Percentiles rank a stretch among this genome's conserved stretches.
These are phyloP conservation scores for Wickerhamiella dianesei DNA, from an alignment of 805 yeast species.

Conservation along the genomic window DNA sequence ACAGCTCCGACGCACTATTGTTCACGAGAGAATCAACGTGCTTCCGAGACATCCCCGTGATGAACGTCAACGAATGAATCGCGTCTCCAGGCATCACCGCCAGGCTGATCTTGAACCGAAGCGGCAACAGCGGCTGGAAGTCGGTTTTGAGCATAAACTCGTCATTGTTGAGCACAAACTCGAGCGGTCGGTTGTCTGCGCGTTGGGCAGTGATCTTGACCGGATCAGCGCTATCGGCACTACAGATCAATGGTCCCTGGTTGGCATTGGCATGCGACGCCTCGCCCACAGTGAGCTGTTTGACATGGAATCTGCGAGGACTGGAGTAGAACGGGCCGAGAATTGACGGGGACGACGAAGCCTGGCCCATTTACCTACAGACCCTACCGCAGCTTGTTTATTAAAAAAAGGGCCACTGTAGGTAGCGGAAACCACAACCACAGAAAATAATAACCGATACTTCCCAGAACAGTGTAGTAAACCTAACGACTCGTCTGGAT, in stretches of 20 bases:
- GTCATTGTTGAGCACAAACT: conserved; percentile 16
- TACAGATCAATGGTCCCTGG: too few relatives aligned
- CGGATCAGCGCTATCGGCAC: background rate
- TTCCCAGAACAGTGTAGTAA: too few relatives aligned
- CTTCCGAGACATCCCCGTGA: conserved; percentile 18
- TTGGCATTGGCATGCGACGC: background rate
- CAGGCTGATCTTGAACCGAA: conserved; percentile 11
- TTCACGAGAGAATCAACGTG: conserved; percentile 24
- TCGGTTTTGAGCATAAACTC: conserved; percentile 16
- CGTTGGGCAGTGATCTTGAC: conserved; percentile 4
- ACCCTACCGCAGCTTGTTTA: too few relatives aligned
- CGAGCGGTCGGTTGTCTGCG: conserved; percentile 12
- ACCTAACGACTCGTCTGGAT: too few relatives aligned
- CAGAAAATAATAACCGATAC: too few relatives aligned
- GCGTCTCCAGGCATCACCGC: conserved; percentile 12
- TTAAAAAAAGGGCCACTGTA: too few relatives aligned
- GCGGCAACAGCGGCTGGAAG: conserved; percentile 10
- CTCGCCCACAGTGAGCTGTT: conserved; percentile 4
- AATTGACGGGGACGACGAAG: background rate
- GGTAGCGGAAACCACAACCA: too few relatives aligned
- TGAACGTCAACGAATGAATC: conserved; percentile 20
- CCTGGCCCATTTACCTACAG: background rate
- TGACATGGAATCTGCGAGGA: conserved; percentile 6
- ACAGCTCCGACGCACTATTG: conserved; percentile 20
- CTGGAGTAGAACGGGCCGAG: background rate